Percentiles rank a stretch among this genome's conserved stretches.
These are phyloP conservation scores for Hericium alpestre DNA, from an alignment of 768 basidiomycete genomes.

Conservation along the genomic window DNA sequence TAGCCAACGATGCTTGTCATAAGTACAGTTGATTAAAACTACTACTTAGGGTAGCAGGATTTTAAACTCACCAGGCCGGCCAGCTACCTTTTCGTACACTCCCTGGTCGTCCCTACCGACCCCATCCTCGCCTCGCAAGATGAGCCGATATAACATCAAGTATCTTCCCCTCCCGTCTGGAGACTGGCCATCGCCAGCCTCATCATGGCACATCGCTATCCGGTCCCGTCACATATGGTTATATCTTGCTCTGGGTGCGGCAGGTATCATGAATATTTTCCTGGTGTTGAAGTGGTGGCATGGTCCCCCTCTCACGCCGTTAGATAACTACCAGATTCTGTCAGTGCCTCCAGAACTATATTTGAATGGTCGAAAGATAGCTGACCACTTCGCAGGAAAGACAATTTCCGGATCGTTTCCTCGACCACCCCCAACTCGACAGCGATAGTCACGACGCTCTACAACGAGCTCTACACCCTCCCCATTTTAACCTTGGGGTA, in stretches of 20 bases:
- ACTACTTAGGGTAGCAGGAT: too few species aligned
- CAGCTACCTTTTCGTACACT: too few species aligned
- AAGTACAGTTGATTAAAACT: too few species aligned
- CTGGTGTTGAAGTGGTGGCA: not conserved
- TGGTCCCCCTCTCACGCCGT: not conserved
- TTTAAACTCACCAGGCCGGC: too few species aligned
- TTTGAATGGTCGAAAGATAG: not conserved
- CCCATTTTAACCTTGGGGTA: slow-evolving; percentile 23
- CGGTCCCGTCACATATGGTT: not conserved
- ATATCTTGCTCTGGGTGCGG: not conserved
- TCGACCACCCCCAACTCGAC: not conserved
- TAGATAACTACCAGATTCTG: slow-evolving; percentile 1
- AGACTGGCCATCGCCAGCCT: not conserved
- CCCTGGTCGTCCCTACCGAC: too few species aligned
- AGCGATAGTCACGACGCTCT: slow-evolving; percentile 23
- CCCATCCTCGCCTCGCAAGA: too few species aligned
- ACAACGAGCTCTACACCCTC: slow-evolving; percentile 22
- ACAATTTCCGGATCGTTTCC: not conserved
- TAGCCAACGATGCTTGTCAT: too few species aligned
- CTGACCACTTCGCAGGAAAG: not conserved
- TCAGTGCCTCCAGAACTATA: not conserved
- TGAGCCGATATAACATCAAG: not conserved
- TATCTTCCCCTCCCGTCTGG: not conserved
- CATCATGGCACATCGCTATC: not conserved
- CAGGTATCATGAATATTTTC: not conserved